Evolutionary conservation across 2,329 filamentous ascomycete species (phyloP).

Genomic region (Cladosporium sp.): DNA sequence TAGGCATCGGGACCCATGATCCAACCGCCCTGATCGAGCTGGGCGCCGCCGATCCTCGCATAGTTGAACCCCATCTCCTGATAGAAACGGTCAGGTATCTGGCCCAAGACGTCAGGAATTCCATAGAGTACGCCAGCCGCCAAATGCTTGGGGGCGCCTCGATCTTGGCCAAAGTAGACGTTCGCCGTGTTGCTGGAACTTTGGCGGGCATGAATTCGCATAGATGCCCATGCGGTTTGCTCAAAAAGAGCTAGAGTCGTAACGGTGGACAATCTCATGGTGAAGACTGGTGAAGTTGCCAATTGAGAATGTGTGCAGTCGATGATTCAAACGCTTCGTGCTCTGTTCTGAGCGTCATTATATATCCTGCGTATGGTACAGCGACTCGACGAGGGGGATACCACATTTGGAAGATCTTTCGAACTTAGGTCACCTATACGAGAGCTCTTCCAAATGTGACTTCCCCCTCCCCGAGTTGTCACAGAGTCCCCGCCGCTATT

Average conservation of each 20-base stretch:
- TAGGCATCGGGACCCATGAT: conserved; percentile 37
- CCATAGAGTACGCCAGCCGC: conserved; percentile 48
- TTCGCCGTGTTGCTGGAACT: conserved; percentile 25
- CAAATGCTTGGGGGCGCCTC: conserved; percentile 33
- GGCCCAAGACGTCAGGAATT: conserved; percentile 35
- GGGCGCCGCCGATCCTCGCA: conserved; percentile 44
- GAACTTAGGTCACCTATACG: too few relatives aligned
- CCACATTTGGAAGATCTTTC: background rate
- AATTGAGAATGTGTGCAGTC: background rate
- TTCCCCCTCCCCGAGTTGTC: background rate
- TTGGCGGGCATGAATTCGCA: conserved; percentile 18
- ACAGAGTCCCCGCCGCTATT: background rate
- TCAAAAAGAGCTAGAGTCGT: background rate
- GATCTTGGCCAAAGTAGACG: conserved; percentile 35
- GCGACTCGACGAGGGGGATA: background rate
- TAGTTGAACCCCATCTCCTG: conserved; percentile 45
- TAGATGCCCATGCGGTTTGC: background rate
- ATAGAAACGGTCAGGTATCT: conserved; percentile 44
- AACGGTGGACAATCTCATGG: background rate
- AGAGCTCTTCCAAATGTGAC: background rate
- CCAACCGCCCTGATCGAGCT: conserved; percentile 43
- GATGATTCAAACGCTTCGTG: background rate
- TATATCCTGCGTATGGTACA: background rate
- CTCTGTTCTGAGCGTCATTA: background rate
- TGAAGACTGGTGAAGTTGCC: background rate